Conservation (phyloP, 345 rosid genomes). For the Citrus glauca region DNA sequence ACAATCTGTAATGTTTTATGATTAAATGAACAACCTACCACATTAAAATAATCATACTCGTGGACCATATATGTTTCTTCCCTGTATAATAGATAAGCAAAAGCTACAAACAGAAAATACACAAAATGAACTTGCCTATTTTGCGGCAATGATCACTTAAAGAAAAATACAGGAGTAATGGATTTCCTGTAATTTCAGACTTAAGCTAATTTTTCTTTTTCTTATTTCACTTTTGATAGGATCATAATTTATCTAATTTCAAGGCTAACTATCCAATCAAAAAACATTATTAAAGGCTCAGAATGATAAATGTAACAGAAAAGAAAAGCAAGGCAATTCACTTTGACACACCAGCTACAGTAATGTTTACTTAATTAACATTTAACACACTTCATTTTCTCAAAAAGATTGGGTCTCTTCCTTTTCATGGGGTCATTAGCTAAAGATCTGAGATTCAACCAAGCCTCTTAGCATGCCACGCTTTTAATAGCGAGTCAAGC, state of each 20-base stretch:
- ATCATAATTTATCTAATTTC: background rate
- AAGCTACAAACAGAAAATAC: background rate
- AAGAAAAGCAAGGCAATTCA: background rate
- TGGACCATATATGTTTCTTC: background rate
- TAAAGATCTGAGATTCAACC: background rate
- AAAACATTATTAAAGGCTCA: background rate
- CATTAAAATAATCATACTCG: background rate
- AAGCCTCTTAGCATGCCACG: background rate
- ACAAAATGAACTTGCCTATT: background rate
- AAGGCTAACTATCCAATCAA: slow-evolving; percentile 1
- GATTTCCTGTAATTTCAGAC: background rate
- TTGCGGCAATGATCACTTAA: background rate
- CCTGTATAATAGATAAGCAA: background rate
- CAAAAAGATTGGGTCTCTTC: background rate
- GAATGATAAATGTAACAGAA: background rate
- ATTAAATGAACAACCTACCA: background rate
- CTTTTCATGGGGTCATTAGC: background rate
- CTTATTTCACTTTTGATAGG: background rate
- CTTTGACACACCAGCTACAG: background rate
- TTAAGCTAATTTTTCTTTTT: background rate
- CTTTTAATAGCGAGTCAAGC: background rate
- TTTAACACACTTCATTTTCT: background rate
- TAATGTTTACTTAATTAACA: too few relatives aligned
- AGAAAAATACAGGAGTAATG: background rate
- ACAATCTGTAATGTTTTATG: background rate